phyloP scores from a whole-genome alignment of 208 protist genomes.

The Leishmania mexicana region DNA sequence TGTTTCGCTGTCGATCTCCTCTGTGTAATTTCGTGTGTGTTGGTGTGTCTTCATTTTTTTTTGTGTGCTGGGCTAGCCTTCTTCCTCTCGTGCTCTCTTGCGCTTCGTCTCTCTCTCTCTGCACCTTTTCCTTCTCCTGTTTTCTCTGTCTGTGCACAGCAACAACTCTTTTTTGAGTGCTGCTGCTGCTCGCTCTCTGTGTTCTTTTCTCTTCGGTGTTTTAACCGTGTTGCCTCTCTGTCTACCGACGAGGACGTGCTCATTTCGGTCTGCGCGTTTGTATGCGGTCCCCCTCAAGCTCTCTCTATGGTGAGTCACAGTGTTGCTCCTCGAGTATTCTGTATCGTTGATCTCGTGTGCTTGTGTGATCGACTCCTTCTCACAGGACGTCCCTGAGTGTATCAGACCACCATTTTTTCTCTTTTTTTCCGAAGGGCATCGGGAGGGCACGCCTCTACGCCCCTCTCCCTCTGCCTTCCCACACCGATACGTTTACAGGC shows the following conservation, averaged over 20 bases:
- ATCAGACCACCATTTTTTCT: neutral
- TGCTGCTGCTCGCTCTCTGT: neutral
- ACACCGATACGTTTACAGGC: neutral
- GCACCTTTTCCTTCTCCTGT: neutral
- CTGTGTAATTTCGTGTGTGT: neutral
- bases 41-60: neutral
- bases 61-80: neutral
- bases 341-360: neutral
- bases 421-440: neutral
- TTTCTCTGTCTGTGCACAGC: conserved; percentile 1
- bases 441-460: neutral
- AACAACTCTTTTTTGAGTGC: neutral
- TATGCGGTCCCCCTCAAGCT: neutral
- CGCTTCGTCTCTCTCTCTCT: neutral
- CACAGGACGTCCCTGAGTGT: neutral
- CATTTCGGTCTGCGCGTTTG: neutral
- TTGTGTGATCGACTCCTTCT: neutral
- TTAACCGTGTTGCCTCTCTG: neutral
- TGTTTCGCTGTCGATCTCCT: neutral
- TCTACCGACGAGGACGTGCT: neutral
- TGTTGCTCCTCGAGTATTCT: neutral
- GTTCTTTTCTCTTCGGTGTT: neutral
- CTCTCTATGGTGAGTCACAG: neutral
- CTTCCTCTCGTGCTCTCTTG: neutral
- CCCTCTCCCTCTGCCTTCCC: neutral